These are phyloP conservation scores for Sugiyamaella mastotermitis DNA, from an alignment of 805 yeast genomes.

Conservation along the genomic window DNA sequence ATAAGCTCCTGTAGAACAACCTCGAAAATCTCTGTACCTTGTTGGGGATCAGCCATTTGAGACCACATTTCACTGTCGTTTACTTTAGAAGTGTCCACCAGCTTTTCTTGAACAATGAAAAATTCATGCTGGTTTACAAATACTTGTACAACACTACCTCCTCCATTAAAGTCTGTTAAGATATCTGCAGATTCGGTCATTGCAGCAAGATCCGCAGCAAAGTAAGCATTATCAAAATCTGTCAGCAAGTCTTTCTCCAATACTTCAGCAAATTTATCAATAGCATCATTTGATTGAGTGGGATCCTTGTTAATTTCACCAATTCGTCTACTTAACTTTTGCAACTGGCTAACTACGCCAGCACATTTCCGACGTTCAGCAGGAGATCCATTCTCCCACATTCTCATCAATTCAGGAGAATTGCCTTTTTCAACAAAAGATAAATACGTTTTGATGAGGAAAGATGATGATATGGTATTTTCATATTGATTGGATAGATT, in stretches of 20 bases:
- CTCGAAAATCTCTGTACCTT: conserved; percentile 44
- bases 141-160: conserved; percentile 71
- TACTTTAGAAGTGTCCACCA: conserved; percentile 29
- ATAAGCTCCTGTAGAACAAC: conserved; percentile 46
- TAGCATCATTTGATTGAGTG: conserved; percentile 30
- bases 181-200: conserved; percentile 72
- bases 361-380: conserved; percentile 66
- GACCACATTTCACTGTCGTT: conserved; percentile 43
- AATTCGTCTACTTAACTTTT: conserved; percentile 59
- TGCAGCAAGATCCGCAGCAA: conserved; percentile 56
- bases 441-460: conserved; percentile 69
- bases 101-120: conserved; percentile 46
- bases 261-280: conserved; percentile 66
- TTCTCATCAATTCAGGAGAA: conserved; percentile 48
- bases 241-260: conserved; percentile 69
- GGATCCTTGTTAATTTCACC: conserved; percentile 28
- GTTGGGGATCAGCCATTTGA: conserved; percentile 53
- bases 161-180: conserved; percentile 76
- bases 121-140: conserved; percentile 76
- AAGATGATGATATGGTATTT: conserved; percentile 64
- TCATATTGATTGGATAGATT: conserved; percentile 58
- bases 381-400: conserved; percentile 41
- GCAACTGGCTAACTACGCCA: conserved; percentile 55
- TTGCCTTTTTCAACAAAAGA: conserved; percentile 59
- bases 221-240: conserved; percentile 69